These are phyloP conservation scores for Xerocomus amazonicus DNA, from an alignment of 1,284 basidiomycete species.

Conservation along the genomic window DNA sequence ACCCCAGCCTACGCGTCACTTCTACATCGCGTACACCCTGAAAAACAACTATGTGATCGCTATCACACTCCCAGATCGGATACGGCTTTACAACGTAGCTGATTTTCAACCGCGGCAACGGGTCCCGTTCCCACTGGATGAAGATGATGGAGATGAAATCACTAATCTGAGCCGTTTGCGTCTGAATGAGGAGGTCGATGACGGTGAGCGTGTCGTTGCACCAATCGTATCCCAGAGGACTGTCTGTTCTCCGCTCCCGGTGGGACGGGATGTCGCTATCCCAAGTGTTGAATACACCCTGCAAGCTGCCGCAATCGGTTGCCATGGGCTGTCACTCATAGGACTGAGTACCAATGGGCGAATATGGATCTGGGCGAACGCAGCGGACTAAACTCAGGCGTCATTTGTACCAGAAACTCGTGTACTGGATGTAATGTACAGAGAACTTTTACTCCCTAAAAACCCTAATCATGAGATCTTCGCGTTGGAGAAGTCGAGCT, in stretches of 20 bases:
- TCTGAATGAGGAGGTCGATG: constrained; percentile 32
- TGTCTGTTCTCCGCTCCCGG: constrained; percentile 21
- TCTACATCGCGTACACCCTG: constrained; percentile 44
- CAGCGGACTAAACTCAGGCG: constrained; percentile 12
- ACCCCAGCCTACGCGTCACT: constrained; percentile 37
- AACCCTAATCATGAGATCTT: constrained; percentile 62
- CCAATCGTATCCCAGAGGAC: constrained; percentile 3
- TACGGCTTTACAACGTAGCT: constrained; percentile 47
- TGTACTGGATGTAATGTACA: constrained; percentile 1
- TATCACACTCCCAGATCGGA: constrained; percentile 39
- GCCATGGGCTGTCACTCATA: constrained; percentile 42
- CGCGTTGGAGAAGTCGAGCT: constrained; percentile 93
- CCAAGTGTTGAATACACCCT: constrained; percentile 18
- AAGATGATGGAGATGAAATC: constrained; percentile 18
- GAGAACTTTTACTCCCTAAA: neutral
- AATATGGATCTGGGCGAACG: constrained; percentile 29
- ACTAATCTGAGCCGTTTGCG: constrained; percentile 15
- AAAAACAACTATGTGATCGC: constrained; percentile 51
- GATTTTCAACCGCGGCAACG: constrained; percentile 40
- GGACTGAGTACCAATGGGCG: constrained; percentile 19
- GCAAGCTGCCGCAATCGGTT: constrained; percentile 39
- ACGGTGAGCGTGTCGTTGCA: constrained; percentile 12
- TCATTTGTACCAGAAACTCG: neutral
- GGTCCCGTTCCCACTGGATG: constrained; percentile 23
- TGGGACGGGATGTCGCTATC: constrained; percentile 20